phyloP scores from a whole-genome alignment of 345 rosid genomes.

The Laguncularia racemosa region DNA sequence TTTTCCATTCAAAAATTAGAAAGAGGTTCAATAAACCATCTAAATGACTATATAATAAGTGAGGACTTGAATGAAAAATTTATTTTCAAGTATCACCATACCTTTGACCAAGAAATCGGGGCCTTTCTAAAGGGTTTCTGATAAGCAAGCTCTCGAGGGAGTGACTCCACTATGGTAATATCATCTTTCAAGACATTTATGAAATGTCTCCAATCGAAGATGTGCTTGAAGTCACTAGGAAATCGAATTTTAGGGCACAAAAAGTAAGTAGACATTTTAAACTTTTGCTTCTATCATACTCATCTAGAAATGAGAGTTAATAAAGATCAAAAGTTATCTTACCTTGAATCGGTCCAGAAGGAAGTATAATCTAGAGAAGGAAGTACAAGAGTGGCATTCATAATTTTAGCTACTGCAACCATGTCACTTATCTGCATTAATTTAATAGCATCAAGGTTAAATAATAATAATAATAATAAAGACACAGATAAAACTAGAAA shows the following conservation, averaged over 20 bases:
- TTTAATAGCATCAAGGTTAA: too few relatives aligned
- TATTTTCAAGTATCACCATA: slow-evolving; percentile 4
- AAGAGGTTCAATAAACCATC: too few relatives aligned
- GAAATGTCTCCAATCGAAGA: slow-evolving; percentile 70
- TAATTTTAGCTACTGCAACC: slow-evolving; percentile 65
- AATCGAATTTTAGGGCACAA: not conserved
- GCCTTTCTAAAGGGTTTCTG: slow-evolving; percentile 31
- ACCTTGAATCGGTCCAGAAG: slow-evolving; percentile 82
- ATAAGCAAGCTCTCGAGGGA: slow-evolving; percentile 32
- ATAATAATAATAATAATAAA: too few relatives aligned
- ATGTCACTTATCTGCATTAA: slow-evolving; percentile 54
- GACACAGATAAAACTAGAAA: too few relatives aligned
- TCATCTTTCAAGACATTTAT: slow-evolving; percentile 44
- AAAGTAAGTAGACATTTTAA: not conserved
- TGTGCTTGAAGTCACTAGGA: slow-evolving; percentile 52
- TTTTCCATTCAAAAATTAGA: too few relatives aligned
- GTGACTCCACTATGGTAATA: slow-evolving; percentile 37
- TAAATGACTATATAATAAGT: too few relatives aligned
- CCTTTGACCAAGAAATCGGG: slow-evolving; percentile 73
- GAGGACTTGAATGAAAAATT: not conserved
- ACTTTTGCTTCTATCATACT: not conserved
- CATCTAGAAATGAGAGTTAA: not conserved
- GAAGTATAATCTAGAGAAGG: slow-evolving; percentile 67
- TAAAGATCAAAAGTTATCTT: not conserved
- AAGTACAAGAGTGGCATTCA: slow-evolving; percentile 66